Base-by-base conservation (phyloP, 805 yeast genomes). In the Candida takata region DNA sequence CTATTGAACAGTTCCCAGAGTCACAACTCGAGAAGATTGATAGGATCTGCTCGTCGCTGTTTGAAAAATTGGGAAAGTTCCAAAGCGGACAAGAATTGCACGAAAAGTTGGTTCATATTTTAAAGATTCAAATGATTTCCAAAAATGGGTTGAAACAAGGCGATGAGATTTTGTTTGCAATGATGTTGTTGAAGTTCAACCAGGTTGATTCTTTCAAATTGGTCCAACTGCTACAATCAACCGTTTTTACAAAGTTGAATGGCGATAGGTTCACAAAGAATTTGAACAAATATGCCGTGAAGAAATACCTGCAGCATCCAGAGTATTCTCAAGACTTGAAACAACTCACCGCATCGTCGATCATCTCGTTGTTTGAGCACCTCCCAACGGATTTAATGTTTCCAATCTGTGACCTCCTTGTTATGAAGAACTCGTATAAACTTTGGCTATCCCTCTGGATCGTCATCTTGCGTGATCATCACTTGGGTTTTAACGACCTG, bases 401-500 rank as follows among this genome's bases (percentile, higher is more conserved):
- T 20, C 54, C 52, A 12, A 24, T 51, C 3, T 25, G 50, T 23
- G 58, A 53, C 29, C 37, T 44, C 5, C 16, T 41, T 8, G 37
- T 50, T 9, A 25, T 51, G 6, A 34, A 43, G 25, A 31, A 34
- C 8, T 49, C 65, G 38, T 67, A 70, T 48, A 69, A 65, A 43
- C 47, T 65, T 3, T 42, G 66, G 15, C 53, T 62, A 19, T 57
- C 75, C 0, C 49, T 69, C 14, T 44, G 64, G 5, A 36, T 69
- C 24, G 64, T 66, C 17, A 54, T 72, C 4, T 45, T 72, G 20
- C 53, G 67, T 29, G 68, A 72, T 41, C 66, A 70, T 48, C 78
- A 73, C 51, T 71, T 66, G 52, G 79, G 79, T 2, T 73, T 63
- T 41, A 54, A 52, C 30, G 60, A 58, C 37, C 43, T 65, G 35